phyloP scores from a whole-genome alignment of 1,139 yeast species.

The Suhomyces kunorum region DNA sequence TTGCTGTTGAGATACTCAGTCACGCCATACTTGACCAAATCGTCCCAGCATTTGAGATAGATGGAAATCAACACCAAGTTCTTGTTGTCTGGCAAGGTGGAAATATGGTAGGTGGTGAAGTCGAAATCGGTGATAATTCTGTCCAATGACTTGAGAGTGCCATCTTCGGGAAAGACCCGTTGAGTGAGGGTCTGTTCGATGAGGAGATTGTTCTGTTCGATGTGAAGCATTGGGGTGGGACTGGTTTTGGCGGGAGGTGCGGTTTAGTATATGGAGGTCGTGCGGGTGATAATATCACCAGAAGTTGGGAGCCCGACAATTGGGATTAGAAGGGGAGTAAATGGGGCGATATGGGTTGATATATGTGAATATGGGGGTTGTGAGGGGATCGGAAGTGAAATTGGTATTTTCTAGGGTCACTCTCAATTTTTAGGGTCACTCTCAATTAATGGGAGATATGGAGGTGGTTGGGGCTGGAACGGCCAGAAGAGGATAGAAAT shows the following conservation, averaged over 20 bases:
- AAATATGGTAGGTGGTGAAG: conserved; percentile 89
- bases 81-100: conserved; percentile 72
- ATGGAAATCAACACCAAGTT: conserved; percentile 66
- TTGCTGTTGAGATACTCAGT: conserved; percentile 43
- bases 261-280: background rate
- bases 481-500: too few species aligned
- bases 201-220: conserved; percentile 46
- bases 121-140: conserved; percentile 93
- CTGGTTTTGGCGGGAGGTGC: conserved; percentile 3
- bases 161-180: conserved; percentile 34
- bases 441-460: too few species aligned
- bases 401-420: too few species aligned
- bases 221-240: conserved; percentile 39
- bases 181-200: conserved; percentile 46
- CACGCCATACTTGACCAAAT: conserved; percentile 68
- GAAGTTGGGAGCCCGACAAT: background rate
- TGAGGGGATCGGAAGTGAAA: too few species aligned
- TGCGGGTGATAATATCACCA: background rate
- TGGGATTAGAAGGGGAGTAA: background rate
- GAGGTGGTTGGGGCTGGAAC: too few species aligned
- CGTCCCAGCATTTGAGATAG: conserved; percentile 75
- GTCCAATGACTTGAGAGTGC: conserved; percentile 60
- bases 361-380: background rate
- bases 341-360: background rate
- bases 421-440: too few species aligned